These are phyloP conservation scores for Periconia macrospinosa DNA, from an alignment of 2,329 filamentous ascomycete species.

Conservation along the genomic window DNA sequence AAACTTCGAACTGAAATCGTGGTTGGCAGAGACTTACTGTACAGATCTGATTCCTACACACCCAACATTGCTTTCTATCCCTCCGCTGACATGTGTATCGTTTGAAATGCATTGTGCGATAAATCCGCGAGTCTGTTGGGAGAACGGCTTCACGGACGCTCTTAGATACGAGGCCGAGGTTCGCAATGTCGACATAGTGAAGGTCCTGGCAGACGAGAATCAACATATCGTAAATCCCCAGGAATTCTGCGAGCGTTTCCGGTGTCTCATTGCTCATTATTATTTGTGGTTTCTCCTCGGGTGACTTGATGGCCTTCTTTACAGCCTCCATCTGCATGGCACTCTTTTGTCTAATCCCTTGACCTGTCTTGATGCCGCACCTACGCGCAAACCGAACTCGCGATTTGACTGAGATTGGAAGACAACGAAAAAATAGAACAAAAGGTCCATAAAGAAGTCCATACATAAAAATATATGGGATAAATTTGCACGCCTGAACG, in stretches of 20 bases:
- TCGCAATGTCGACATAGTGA: slow-evolving; percentile 29
- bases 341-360: slow-evolving; percentile 13
- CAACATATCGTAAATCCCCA: slow-evolving; percentile 34
- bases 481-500: neutral
- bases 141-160: slow-evolving; percentile 26
- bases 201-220: slow-evolving; percentile 26
- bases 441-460: slow-evolving; percentile 2
- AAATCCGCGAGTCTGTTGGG: slow-evolving; percentile 17
- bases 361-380: slow-evolving; percentile 16
- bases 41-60: slow-evolving; percentile 26
- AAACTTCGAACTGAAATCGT: neutral
- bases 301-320: slow-evolving; percentile 1
- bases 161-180: slow-evolving; percentile 26
- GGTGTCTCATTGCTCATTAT: slow-evolving; percentile 7
- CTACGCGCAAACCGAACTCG: slow-evolving; percentile 18
- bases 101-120: slow-evolving; percentile 18
- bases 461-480: slow-evolving; percentile 1
- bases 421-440: slow-evolving; percentile 21
- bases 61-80: slow-evolving; percentile 19
- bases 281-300: neutral
- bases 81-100: slow-evolving; percentile 21
- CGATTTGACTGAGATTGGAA: slow-evolving; percentile 19
- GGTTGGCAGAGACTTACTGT: slow-evolving; percentile 5
- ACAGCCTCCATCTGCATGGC: slow-evolving; percentile 13
- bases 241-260: slow-evolving; percentile 23